A percentile compares a stretch with the other conserved stretches of the same genome.
phyloP scores from a whole-genome alignment of 148 eudicot genomes.

The Tetragonia tetragonoides region DNA sequence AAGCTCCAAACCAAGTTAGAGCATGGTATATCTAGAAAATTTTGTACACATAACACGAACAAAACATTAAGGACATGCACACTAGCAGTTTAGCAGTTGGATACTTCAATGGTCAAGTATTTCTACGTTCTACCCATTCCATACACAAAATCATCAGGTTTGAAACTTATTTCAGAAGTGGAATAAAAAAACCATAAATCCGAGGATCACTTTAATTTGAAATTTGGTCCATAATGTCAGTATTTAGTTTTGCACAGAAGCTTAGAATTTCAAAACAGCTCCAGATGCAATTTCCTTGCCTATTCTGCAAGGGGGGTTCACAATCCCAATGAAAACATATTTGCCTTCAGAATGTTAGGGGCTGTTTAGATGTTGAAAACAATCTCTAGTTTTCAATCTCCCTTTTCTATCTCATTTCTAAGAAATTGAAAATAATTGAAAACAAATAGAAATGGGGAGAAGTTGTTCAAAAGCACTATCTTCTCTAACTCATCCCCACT shows the following conservation, averaged over 20 bases:
- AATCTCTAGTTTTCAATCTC: too few species aligned
- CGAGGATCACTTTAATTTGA: not conserved
- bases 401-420: too few species aligned
- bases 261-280: not conserved
- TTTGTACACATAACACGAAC: not conserved
- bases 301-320: not conserved
- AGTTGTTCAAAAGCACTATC: too few species aligned
- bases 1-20: not conserved
- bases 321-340: not conserved
- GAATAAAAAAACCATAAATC: not conserved
- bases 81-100: not conserved
- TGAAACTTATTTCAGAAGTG: not conserved
- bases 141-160: not conserved
- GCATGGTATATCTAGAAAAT: not conserved
- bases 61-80: not conserved
- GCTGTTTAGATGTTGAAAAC: too few species aligned
- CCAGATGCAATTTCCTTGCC: not conserved
- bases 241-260: not conserved
- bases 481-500: too few species aligned
- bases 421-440: too few species aligned
- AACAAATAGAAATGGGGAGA: too few species aligned
- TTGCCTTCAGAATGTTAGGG: not conserved
- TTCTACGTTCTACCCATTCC: not conserved
- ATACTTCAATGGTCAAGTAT: not conserved
- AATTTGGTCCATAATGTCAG: not conserved